Conservation (phyloP, 73 alveolate genomes). For the Symbiodinium natans region DNA sequence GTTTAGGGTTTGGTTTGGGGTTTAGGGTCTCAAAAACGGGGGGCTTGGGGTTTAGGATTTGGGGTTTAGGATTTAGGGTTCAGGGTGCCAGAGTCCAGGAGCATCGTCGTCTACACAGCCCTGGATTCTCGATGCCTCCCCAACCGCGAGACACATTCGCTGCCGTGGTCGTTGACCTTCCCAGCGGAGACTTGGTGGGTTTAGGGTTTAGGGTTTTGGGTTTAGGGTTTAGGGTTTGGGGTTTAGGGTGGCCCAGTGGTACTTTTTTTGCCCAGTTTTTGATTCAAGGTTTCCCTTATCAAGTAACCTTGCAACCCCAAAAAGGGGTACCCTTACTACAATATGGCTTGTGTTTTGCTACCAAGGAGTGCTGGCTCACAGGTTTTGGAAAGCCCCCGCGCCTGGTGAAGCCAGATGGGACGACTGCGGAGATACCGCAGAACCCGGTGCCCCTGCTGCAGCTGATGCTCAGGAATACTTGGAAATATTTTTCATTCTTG, state of each 20-base stretch:
- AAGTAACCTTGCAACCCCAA: neutral
- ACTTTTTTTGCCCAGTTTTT: neutral
- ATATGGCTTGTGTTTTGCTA: neutral
- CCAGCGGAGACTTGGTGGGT: conserved; percentile 42
- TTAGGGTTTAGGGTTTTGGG: no score
- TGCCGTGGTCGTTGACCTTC: conserved; percentile 66
- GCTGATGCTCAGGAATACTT: conserved; percentile 5
- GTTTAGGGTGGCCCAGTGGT: no score
- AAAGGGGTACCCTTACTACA: no score
- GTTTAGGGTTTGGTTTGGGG: no score
- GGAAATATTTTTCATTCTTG: no score
- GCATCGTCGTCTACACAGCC: conserved; percentile 11
- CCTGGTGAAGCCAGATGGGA: conserved; percentile 20
- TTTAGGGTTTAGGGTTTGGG: no score
- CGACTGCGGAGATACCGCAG: neutral
- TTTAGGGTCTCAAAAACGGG: no score
- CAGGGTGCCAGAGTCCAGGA: neutral
- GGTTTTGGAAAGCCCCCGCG: conserved; percentile 61
- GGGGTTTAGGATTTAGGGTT: no score
- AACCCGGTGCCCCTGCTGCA: conserved; percentile 11
- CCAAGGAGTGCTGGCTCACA: neutral
- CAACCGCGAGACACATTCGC: conserved; percentile 41
- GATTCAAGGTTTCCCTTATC: neutral
- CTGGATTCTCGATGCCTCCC: conserved; percentile 70
- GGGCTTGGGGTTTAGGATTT: no score